phyloP scores from a whole-genome alignment of 129 eudicot species.

The Daucus carota region DH1_v3.0 NC_030382.2:50472501-50473000 shows the following conservation, averaged over 20 bases:
- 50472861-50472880: conserved; percentile 1
- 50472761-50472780: conserved; percentile 18
- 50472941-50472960: background rate
- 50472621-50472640: conserved; percentile 54
- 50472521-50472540: conserved; percentile 59
- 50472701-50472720: conserved; percentile 24
- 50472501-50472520: conserved; percentile 57
- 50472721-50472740: conserved; percentile 26
- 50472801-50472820: background rate
- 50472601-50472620: conserved; percentile 80
- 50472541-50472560: conserved; percentile 85
- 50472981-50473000: background rate
- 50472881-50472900: background rate
- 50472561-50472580: conserved; percentile 59
- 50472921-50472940: conserved; percentile 1
- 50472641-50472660: conserved; percentile 13
- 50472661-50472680: conserved; percentile 6
- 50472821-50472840: conserved; percentile 47
- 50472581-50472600: conserved; percentile 60
- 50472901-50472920: background rate
- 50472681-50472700: conserved; percentile 12
- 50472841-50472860: background rate
- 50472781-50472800: conserved; percentile 38
- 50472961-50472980: background rate
- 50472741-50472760: conserved; percentile 25